Evolutionary conservation across 108 stramenopile genomes (phyloP).

Genomic region (Pseudonitzschia delicatissima): DNA sequence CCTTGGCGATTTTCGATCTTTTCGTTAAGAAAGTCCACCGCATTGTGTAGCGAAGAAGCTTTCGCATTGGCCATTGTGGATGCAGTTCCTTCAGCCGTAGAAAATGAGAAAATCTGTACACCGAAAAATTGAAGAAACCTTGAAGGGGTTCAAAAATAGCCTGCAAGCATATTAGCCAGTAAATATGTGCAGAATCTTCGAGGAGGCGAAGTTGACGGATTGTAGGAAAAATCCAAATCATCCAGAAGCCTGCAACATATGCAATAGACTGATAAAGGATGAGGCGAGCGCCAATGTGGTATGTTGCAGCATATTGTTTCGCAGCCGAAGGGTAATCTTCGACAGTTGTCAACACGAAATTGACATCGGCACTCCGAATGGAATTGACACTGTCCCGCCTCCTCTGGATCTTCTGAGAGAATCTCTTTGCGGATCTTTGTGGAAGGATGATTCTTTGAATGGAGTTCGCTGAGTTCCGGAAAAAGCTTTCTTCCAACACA

Average conservation of each 20-base stretch:
- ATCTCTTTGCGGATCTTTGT: background rate
- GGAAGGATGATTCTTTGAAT: background rate
- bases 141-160: slow-evolving; percentile 14
- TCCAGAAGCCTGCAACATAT: slow-evolving; percentile 12
- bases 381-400: background rate
- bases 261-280: slow-evolving; percentile 14
- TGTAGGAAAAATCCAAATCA: slow-evolving; percentile 3
- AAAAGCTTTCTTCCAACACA: background rate
- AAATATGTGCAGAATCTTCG: background rate
- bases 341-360: slow-evolving; percentile 2
- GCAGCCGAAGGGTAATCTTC: slow-evolving; percentile 8
- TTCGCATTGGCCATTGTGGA: slow-evolving; percentile 6
- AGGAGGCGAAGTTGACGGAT: slow-evolving; percentile 7
- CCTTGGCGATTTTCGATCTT: no score
- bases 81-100: slow-evolving; percentile 16
- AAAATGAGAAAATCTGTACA: slow-evolving; percentile 11
- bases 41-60: background rate
- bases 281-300: slow-evolving; percentile 8
- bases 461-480: background rate
- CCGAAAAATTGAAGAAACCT: slow-evolving; percentile 19
- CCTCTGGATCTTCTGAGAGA: background rate
- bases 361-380: background rate
- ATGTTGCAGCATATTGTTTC: slow-evolving; percentile 9
- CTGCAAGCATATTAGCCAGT: background rate
- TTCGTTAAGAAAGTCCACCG: slow-evolving; percentile 20